Evolutionary conservation across 805 yeast species (phyloP), one percentile per base, ranked within the genome.

Genomic region (Schwanniomyces sp.): DNA sequence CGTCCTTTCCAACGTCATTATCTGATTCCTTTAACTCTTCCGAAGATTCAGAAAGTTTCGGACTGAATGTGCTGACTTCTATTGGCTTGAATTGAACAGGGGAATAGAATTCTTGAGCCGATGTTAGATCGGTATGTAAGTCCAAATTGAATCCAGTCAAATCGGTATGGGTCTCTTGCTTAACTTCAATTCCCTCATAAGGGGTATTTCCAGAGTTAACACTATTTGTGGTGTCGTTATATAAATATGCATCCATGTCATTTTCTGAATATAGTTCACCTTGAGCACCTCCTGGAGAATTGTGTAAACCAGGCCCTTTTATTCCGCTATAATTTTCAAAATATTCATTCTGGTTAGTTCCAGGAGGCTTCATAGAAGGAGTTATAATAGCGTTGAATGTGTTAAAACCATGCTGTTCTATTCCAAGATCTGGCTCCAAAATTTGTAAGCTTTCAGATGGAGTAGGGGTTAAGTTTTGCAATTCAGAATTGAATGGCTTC

Each of bases 351-450:
- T 39, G 43, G 28, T 46, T 49, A 14, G 52, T 28, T 12, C 60
- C 63, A 2, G 73, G 72, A 0, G 71, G 70, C 34, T 61, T 61
- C 66, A 66, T 63, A 5, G 58, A 53, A 3, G 72, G 73, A 2
- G 73, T 68, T 11, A 66, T 49, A 40, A 56, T 58, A 28, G 53
- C 43, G 28, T 40, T 40, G 12, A 18, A 39, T 26, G 30, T 14
- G 26, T 24, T 37, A 14, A 45, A 45, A 7, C 46, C 49, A 27
- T 42, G 43, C 7, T 51, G 47, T 9, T 45, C 53, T 12, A 29
- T 25, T 18, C 48, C 34, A n/a, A 52, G 43, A 40, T 55, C 61
- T 1, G 60, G 50, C 47, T 59, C 55, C 44, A 46, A 30, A 34
- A 48, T 40, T 40, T 53, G 39, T 46, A 47, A 46, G 34, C 42